Percentiles rank a stretch among this genome's conserved stretches.
Conservation (phyloP, 176 grass and related monocot species). For the Aechmea fasciata region DNA sequence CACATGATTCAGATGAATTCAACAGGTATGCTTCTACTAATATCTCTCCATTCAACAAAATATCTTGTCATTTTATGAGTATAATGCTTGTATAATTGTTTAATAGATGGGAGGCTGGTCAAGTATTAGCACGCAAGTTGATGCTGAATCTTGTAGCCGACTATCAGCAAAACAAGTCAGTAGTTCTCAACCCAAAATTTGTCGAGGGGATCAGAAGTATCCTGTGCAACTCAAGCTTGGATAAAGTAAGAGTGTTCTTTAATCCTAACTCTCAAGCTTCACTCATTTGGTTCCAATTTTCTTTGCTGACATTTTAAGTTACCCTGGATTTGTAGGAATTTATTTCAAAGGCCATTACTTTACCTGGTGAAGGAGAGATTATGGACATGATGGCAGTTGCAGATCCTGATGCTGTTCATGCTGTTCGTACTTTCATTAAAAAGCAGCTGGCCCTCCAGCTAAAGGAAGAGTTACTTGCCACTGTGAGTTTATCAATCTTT, state of each 20-base stretch:
- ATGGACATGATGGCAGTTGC: constrained; percentile 99
- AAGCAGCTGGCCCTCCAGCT: constrained; percentile 71
- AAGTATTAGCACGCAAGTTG: constrained; percentile 81
- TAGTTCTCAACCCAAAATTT: constrained; percentile 71
- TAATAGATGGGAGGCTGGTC: constrained; percentile 93
- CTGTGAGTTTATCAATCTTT: constrained; percentile 39
- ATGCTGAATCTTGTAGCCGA: constrained; percentile 91
- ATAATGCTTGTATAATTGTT: constrained; percentile 14
- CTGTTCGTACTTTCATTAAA: constrained; percentile 78
- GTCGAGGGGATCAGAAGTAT: constrained; percentile 76
- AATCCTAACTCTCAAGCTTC: neutral
- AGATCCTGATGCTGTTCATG: constrained; percentile 97
- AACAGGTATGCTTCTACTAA: constrained; percentile 45
- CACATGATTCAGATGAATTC: constrained; percentile 98
- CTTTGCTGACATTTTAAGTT: constrained; percentile 15
- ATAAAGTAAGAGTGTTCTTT: constrained; percentile 52
- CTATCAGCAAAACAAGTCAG: constrained; percentile 74
- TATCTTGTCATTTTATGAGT: constrained; percentile 5
- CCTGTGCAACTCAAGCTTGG: constrained; percentile 57
- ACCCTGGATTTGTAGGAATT: constrained; percentile 54
- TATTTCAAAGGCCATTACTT: constrained; percentile 91
- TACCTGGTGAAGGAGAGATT: constrained; percentile 95
- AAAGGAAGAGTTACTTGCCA: constrained; percentile 68
- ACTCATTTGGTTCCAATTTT: neutral
- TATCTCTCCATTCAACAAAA: neutral